These are phyloP conservation scores for Craterostigma plantagineum DNA, from an alignment of 257 asterid genomes.

Conservation along the genomic window DNA sequence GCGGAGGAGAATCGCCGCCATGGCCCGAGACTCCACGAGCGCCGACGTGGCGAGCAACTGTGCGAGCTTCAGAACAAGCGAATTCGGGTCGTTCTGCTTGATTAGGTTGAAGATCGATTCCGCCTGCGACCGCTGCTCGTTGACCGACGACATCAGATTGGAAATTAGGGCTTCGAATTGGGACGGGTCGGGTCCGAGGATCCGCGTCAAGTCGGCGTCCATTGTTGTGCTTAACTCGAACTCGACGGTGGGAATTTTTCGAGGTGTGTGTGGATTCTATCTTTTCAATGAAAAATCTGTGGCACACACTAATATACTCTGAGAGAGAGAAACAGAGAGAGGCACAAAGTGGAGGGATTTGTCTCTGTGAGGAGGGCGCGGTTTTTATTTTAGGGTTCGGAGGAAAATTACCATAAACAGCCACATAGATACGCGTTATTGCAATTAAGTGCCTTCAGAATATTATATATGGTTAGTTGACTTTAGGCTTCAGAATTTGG, in stretches of 20 bases:
- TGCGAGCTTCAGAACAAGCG: slow-evolving; percentile 50
- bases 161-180: slow-evolving; percentile 64
- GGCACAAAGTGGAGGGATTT: too few species aligned
- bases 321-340: too few species aligned
- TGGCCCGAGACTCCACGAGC: slow-evolving; percentile 50
- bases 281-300: background rate
- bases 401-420: too few species aligned
- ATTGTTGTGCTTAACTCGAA: slow-evolving; percentile 28
- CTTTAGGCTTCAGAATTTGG: too few species aligned
- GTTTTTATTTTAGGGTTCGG: too few species aligned
- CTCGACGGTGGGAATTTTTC: too few species aligned
- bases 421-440: too few species aligned
- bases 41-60: slow-evolving; percentile 46
- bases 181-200: slow-evolving; percentile 63
- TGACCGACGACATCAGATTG: slow-evolving; percentile 65
- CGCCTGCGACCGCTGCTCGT: slow-evolving; percentile 86
- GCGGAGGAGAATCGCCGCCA: slow-evolving; percentile 76
- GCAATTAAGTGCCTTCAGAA: too few species aligned
- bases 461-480: too few species aligned
- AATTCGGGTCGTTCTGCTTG: slow-evolving; percentile 76
- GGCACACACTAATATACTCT: background rate
- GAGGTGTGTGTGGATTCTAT: slow-evolving; percentile 7
- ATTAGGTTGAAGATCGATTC: slow-evolving; percentile 67
- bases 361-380: too few species aligned
- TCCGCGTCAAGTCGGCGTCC: slow-evolving; percentile 72